These are phyloP conservation scores for Elongisporangium undulatum DNA, from an alignment of 352 stramenopile genomes.

Conservation along the genomic window DNA sequence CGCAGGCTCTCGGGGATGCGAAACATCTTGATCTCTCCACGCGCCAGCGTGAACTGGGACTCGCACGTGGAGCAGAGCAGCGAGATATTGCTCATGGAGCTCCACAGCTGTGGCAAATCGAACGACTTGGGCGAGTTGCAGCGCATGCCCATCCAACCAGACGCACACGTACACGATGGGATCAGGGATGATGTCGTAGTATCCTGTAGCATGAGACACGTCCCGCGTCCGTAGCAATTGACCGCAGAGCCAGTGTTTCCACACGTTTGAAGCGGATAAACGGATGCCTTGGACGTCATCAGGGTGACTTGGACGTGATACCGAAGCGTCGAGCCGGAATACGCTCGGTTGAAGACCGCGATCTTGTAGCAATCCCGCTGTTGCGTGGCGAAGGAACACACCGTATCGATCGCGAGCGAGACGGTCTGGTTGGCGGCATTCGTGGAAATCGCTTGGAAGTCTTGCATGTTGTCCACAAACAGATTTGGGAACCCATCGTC, in stretches of 20 bases:
- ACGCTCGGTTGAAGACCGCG: constrained; percentile 55
- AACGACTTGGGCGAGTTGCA: constrained; percentile 62
- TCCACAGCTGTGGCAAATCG: constrained; percentile 53
- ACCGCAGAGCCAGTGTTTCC: constrained; percentile 5
- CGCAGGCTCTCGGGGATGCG: constrained; percentile 60
- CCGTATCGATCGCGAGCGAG: constrained; percentile 31
- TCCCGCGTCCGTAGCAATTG: constrained; percentile 52
- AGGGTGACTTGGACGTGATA: constrained; percentile 41
- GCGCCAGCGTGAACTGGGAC: constrained; percentile 33
- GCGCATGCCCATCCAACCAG: constrained; percentile 51
- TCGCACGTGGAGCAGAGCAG: constrained; percentile 52
- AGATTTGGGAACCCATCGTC: constrained; percentile 56
- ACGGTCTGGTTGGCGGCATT: constrained; percentile 27
- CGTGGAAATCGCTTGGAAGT: constrained; percentile 35
- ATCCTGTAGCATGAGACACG: constrained; percentile 32
- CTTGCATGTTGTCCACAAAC: constrained; percentile 30
- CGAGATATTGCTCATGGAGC: constrained; percentile 39
- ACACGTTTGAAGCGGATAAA: constrained; percentile 21
- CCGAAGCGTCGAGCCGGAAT: constrained; percentile 37
- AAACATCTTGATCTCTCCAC: constrained; percentile 58
- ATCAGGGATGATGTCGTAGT: neutral
- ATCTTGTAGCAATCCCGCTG: constrained; percentile 67
- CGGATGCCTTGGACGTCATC: constrained; percentile 14
- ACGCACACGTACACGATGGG: constrained; percentile 45
- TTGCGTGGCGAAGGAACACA: constrained; percentile 29